These are phyloP conservation scores for Monilinia fructicola DNA, from an alignment of 2,329 filamentous ascomycete genomes.

Conservation along the genomic window DNA sequence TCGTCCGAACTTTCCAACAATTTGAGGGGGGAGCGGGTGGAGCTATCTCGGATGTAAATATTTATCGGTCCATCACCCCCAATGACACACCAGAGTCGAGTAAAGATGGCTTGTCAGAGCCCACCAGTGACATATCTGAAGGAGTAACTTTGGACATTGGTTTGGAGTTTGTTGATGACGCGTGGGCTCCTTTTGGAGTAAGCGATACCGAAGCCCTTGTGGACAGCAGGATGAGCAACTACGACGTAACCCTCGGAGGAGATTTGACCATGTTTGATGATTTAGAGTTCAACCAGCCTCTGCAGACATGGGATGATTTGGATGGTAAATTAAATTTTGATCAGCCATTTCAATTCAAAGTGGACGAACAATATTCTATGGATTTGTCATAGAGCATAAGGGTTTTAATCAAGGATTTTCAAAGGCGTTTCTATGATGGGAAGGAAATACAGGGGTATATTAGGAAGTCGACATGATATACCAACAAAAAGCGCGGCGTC, in stretches of 20 bases:
- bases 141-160: conserved; percentile 54
- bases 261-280: conserved; percentile 37
- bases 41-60: conserved; percentile 53
- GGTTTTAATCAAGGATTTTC: conserved; percentile 24
- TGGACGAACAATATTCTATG: conserved; percentile 45
- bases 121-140: conserved; percentile 62
- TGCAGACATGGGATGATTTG: conserved; percentile 51
- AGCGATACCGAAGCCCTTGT: conserved; percentile 43
- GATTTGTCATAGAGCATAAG: conserved; percentile 38
- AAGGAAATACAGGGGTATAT: conserved; percentile 22
- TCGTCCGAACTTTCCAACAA: conserved; percentile 46
- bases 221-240: conserved; percentile 40
- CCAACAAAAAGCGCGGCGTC: conserved; percentile 32
- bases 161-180: conserved; percentile 41
- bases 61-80: conserved; percentile 57
- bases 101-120: conserved; percentile 60
- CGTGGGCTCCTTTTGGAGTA: conserved; percentile 49
- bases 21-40: conserved; percentile 48
- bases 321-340: conserved; percentile 47
- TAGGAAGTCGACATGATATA: conserved; percentile 24
- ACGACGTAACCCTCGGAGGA: conserved; percentile 38
- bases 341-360: conserved; percentile 55
- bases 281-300: conserved; percentile 33
- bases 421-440: conserved; percentile 25
- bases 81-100: conserved; percentile 65